Conservation (phyloP, 2,329 filamentous ascomycete genomes). For the Magnaporthales sp. region DNA sequence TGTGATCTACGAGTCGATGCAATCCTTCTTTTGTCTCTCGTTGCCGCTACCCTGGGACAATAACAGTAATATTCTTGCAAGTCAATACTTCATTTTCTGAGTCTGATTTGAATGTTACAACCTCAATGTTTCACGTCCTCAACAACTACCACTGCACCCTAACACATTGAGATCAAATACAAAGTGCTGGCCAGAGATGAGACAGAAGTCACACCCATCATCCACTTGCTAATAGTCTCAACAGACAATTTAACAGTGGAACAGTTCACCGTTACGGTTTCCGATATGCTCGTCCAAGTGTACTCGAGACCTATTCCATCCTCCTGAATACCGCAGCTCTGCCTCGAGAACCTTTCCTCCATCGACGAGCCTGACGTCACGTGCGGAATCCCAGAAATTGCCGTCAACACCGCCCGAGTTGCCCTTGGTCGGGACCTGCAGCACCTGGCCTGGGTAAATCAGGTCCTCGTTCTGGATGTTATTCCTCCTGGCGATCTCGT, state of each 20-base stretch:
- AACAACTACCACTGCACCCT: no score
- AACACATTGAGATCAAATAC: no score
- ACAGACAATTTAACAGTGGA: background rate
- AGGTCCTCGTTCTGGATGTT: conserved; percentile 30
- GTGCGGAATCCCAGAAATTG: conserved; percentile 25
- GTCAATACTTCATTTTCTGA: no score
- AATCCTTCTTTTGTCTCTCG: no score
- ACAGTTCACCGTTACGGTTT: conserved; percentile 20
- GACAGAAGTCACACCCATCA: no score
- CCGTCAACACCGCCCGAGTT: conserved; percentile 12
- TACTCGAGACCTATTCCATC: conserved; percentile 22
- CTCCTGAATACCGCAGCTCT: conserved; percentile 18
- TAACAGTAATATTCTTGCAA: no score
- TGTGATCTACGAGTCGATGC: no score
- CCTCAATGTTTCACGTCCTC: no score
- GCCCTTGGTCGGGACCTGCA: conserved; percentile 22
- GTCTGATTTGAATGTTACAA: no score
- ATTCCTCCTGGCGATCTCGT: conserved; percentile 30
- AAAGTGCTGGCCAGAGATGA: no score
- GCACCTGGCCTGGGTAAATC: conserved; percentile 32
- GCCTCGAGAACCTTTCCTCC: conserved; percentile 25
- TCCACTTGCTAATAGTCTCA: background rate
- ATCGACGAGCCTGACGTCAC: conserved; percentile 26
- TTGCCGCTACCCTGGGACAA: no score
- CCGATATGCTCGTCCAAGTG: conserved; percentile 24